Percentiles rank a stretch among this genome's conserved stretches.
Conservation (phyloP, 2,329 filamentous ascomycete species). For the Tolypocladium pustulatum region DNA sequence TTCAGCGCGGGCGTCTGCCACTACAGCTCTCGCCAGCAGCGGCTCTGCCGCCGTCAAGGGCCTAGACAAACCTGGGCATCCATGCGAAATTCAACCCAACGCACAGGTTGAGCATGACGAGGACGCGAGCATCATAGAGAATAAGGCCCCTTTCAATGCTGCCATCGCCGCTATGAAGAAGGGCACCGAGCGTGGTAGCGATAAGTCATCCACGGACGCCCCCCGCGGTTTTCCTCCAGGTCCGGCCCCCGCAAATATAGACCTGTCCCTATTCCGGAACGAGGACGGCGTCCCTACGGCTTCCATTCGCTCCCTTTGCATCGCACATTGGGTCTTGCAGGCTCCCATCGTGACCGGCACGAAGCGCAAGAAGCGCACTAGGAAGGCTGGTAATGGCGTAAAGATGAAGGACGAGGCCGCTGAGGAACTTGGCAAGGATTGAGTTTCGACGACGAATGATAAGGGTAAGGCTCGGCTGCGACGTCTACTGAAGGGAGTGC, state of each 20-base stretch:
- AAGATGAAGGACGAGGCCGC: not conserved
- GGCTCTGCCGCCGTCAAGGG: not conserved
- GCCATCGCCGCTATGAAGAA: not conserved
- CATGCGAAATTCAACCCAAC: not conserved
- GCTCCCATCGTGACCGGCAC: constrained; percentile 33
- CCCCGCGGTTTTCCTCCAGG: not conserved
- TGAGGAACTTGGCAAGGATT: not conserved
- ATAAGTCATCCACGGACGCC: too few species aligned
- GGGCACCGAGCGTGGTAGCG: not conserved
- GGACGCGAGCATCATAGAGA: not conserved
- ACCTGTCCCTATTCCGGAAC: constrained; percentile 27
- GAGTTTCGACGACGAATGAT: not conserved
- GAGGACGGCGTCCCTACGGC: constrained; percentile 58
- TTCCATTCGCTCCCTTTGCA: constrained; percentile 57
- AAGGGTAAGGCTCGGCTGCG: not conserved
- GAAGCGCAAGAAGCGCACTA: constrained; percentile 27
- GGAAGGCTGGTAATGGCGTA: constrained; percentile 7
- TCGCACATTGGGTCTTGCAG: constrained; percentile 59
- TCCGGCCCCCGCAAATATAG: not conserved
- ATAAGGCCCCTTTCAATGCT: not conserved
- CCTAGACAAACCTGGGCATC: not conserved
- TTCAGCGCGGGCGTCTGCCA: constrained; percentile 5
- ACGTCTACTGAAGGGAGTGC: not conserved
- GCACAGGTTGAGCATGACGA: not conserved
- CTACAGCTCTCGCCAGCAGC: constrained; percentile 12